Evolutionary conservation across 805 yeast species (phyloP), one percentile per base, ranked within the genome.

Genomic region (Phaffomyces antillensis): DNA sequence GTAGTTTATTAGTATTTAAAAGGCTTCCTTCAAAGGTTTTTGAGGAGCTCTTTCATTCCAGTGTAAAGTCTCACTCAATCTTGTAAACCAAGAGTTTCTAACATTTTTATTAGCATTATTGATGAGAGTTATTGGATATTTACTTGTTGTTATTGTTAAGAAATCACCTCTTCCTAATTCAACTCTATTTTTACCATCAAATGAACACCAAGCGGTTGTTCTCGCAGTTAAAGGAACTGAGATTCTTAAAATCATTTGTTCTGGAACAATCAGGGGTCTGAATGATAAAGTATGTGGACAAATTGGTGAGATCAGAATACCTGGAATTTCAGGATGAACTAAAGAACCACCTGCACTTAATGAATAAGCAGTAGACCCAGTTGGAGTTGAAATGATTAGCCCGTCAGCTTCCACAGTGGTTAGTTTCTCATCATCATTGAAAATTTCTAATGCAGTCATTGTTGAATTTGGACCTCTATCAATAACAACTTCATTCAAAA

Each of bases 391-490:
- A 38, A 79, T 73, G 12, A 79, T 77, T 12, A 79, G 61, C 2
- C 87, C 87, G 59, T 81, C 87, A 0, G 84, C 85, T 16, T 79
- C 79, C 20, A 82, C 77, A 4, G 82, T 73, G 15, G 86, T 81
- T 39, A 81, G 58, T 26, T 65, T 64, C 39, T 70, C 75, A 50
- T 63, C 64, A 51, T 73, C 77, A 31, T 73, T 72, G 58, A 67
- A 75, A 37, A 75, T 55, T 50, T 75, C 79, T 28, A 75, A 59
- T 5, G 73, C 64, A n/a, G 77, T 71, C 68, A 75, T 72, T 13
- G 70, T 67, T 3, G 78, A 66, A 47, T 71, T 73, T 23, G 77
- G 75, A 4, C 80, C 80, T 38, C 79, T 63, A 47, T 75, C 79
- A 34, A 75, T 64, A 15, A 72, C 75, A 20, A 75, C 67, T 45